Base-by-base conservation (phyloP, 1,139 yeast species). In the Casaregolazyma lundiana region DNA sequence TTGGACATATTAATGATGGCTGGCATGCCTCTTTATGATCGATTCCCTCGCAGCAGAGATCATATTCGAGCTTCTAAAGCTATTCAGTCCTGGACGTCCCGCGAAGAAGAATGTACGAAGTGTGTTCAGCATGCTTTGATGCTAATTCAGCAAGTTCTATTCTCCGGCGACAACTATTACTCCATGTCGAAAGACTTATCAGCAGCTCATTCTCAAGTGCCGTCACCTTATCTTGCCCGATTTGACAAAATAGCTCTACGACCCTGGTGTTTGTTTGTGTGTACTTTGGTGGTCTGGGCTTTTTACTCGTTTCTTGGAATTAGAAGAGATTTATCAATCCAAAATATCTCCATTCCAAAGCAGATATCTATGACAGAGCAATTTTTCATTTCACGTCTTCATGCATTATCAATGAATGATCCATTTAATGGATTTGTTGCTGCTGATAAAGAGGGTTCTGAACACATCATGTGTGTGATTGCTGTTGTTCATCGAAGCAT, bases 211-310 rank as follows among this genome's bases (percentile, higher is more conserved):
- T 16, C 45, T 26, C 30, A 26, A 34, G 8, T 21, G 24, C 7
- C 24, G 5, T 21, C 24, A 6, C 24, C 24, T 21, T 53, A 53
- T 40, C 35, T 32, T 6, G 54, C 54, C 6, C 35, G 39, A 4
- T 36, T 34, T 6, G 56, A 53, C 49, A 52, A 52, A 40, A 50
- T 53, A 8, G 56, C 56, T 3, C 46, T 52, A 6, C 45, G 56
- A 3, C 56, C 56, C 4, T 53, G 56, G 56, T 52, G 53, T 20
- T 38, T 53, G 17, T 50, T 53, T 43, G 42, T 53, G n/a, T 50
- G 49, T 16, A 49, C 53, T 6, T 43, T 52, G 15, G 45, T 53
- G 7, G 50, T 53, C 11, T 53, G 52, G 50, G 47, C 55, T 2
- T 52, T 48, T 38, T 51, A 52, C 35, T 38, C 46, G 4, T 35